Evolutionary conservation across 2,329 filamentous ascomycete genomes (phyloP), one percentile per base, ranked within the genome.

Genomic region (Escovopsis weberi): DNA sequence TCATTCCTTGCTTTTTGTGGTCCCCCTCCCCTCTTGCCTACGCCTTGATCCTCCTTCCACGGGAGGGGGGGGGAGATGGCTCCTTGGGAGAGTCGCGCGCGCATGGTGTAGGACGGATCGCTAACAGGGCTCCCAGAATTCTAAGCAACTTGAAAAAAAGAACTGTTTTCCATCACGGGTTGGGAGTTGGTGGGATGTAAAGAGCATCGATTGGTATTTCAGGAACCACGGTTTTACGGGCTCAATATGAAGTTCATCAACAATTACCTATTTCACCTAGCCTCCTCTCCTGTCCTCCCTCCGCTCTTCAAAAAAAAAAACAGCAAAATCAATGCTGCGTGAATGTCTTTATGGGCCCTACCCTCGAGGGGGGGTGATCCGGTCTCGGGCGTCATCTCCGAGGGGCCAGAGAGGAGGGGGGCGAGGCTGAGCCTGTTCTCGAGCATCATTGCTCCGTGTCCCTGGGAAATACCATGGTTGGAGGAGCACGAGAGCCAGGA

Each of bases 111-210:
- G 1, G 28, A 32, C 28, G 28, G 8, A 30, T 9, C 8, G 7
- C 28, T 32, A 11, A 39, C 12, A 15, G 3, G 8, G 26, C 11
- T 23, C n/a, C 2, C 12, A 18, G 11, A n/a, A n/a, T 26, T 19
- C 11, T 33, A 45, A 67, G 64, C 59, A 59, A 67, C 67, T 58
- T 67, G 63, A 66, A 64, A 52, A 48, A 32, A 32, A 9, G 7
- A 51, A 56, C 55, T 55, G 57, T 62, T 59, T 66, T 61, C 61
- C 59, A 59, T 64, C 58, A 63, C 57, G 61, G 63, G 63, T 61
- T 58, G 62, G 64, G 63, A 67, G 63, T 67, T 67, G 63, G 64
- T 58, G 58, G 64, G 60, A 63, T 64, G 64, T 65, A 64, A 60
- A 63, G 59, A 65, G 62, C 63, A 66, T 65, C 60, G 58, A 62